Conservation (phyloP, 1,139 yeast genomes). For the Pichia sp. region DNA sequence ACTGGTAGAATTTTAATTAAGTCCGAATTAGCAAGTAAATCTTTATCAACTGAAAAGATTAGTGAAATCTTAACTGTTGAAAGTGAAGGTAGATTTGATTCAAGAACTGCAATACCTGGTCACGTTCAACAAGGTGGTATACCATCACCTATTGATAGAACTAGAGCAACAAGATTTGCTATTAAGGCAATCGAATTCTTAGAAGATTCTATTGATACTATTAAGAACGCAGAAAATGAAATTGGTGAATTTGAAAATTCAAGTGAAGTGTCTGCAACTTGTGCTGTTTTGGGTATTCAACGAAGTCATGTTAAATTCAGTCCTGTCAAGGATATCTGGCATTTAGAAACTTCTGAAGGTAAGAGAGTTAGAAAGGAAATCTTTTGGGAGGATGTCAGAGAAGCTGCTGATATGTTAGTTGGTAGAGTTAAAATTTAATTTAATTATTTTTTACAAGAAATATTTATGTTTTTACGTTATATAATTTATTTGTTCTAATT, state of each 20-base stretch:
- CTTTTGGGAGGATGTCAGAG: constrained; percentile 73
- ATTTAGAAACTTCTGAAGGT: constrained; percentile 72
- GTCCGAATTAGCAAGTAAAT: constrained; percentile 78
- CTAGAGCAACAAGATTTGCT: constrained; percentile 85
- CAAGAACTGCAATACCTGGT: constrained; percentile 95
- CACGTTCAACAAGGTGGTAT: constrained; percentile 97
- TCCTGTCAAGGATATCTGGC: constrained; percentile 68
- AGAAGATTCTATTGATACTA: constrained; percentile 39
- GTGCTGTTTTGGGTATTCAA: constrained; percentile 81
- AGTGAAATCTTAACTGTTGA: constrained; percentile 80
- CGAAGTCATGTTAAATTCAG: constrained; percentile 72
- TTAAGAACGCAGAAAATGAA: constrained; percentile 29
- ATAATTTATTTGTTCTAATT: not conserved
- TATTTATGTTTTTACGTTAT: too few relatives aligned
- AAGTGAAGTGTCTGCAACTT: constrained; percentile 45
- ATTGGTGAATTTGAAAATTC: constrained; percentile 24
- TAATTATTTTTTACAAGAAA: too few relatives aligned
- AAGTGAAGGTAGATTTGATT: constrained; percentile 70
- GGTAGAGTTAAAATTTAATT: constrained; percentile 45
- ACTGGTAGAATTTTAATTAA: constrained; percentile 81
- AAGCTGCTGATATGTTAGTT: constrained; percentile 77
- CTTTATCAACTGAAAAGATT: constrained; percentile 72
- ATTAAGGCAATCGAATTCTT: constrained; percentile 82
- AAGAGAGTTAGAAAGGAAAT: constrained; percentile 85
- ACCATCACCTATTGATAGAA: constrained; percentile 93